phyloP scores from a whole-genome alignment of 2,329 filamentous ascomycete species.

The Sphaerostilbella broomeana region DNA sequence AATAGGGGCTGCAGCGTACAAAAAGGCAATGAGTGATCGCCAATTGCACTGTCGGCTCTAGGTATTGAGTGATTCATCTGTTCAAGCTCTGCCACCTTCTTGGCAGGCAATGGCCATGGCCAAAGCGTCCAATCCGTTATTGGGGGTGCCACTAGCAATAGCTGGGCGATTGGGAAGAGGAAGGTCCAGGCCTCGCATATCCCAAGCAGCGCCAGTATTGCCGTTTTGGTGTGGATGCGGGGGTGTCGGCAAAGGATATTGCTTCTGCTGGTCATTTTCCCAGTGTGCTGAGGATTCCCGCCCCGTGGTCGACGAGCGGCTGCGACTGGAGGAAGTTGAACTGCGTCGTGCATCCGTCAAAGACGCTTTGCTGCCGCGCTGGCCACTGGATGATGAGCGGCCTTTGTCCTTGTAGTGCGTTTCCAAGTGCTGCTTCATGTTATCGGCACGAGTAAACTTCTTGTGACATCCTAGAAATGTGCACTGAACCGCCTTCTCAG shows the following conservation, averaged over 20 bases:
- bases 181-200: constrained; percentile 40
- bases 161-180: constrained; percentile 41
- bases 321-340: constrained; percentile 26
- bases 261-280: constrained; percentile 29
- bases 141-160: constrained; percentile 33
- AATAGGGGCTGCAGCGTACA: too few species aligned
- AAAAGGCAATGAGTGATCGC: background rate
- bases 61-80: background rate
- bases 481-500: constrained; percentile 68
- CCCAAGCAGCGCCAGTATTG: constrained; percentile 35
- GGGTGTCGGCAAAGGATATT: constrained; percentile 29
- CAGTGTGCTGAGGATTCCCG: constrained; percentile 27
- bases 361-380: constrained; percentile 27
- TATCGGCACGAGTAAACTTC: constrained; percentile 75
- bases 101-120: constrained; percentile 49
- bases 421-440: constrained; percentile 80
- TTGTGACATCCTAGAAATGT: constrained; percentile 66
- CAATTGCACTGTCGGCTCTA: background rate
- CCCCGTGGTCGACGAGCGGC: constrained; percentile 23
- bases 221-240: constrained; percentile 26
- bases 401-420: constrained; percentile 64
- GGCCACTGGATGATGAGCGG: constrained; percentile 33
- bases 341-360: constrained; percentile 28
- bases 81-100: constrained; percentile 27
- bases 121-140: constrained; percentile 48